phyloP scores from a whole-genome alignment of 2,329 filamentous ascomycete species.

The Raffaelea albimanens region DNA sequence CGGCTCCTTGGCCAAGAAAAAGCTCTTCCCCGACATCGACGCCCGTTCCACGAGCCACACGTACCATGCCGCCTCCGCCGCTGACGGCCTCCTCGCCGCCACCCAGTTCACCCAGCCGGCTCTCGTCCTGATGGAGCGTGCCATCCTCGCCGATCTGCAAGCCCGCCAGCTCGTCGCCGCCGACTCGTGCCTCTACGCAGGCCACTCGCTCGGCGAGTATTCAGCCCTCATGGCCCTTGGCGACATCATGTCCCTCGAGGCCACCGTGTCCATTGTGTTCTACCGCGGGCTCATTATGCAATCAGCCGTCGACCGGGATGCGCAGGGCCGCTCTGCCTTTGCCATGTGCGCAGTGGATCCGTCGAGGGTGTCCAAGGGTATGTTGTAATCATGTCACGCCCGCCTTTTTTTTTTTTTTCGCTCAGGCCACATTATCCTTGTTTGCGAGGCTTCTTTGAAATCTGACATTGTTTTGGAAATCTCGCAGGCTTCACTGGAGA shows the following conservation, averaged over 20 bases:
- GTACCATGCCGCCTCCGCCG: conserved; percentile 86
- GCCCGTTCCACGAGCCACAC: conserved; percentile 92
- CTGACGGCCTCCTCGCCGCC: conserved; percentile 87
- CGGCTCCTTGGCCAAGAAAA: no score
- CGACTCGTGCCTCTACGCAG: conserved; percentile 83
- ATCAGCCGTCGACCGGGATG: conserved; percentile 93
- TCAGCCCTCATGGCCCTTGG: conserved; percentile 90
- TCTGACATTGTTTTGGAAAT: no score
- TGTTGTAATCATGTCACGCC: no score
- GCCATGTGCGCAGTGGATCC: conserved; percentile 99
- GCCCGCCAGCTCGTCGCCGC: conserved; percentile 89
- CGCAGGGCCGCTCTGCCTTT: conserved; percentile 86
- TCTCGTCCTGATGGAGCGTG: conserved; percentile 97
- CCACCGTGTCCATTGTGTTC: conserved; percentile 93
- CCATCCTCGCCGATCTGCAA: conserved; percentile 97
- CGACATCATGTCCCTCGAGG: conserved; percentile 98
- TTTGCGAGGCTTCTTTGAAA: no score
- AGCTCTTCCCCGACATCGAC: conserved; percentile 52
- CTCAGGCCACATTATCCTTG: no score
- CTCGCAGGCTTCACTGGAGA: conserved; percentile 98
- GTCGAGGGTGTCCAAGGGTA: conserved; percentile 71
- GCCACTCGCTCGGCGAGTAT: conserved; percentile 98
- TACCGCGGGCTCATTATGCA: conserved; percentile 98
- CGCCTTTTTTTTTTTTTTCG: no score
- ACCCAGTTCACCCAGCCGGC: conserved; percentile 98